A percentile compares a stretch with the other conserved stretches of the same genome.
phyloP scores from a whole-genome alignment of 2,329 filamentous ascomycete genomes.

The Aureobasidium lini region DNA sequence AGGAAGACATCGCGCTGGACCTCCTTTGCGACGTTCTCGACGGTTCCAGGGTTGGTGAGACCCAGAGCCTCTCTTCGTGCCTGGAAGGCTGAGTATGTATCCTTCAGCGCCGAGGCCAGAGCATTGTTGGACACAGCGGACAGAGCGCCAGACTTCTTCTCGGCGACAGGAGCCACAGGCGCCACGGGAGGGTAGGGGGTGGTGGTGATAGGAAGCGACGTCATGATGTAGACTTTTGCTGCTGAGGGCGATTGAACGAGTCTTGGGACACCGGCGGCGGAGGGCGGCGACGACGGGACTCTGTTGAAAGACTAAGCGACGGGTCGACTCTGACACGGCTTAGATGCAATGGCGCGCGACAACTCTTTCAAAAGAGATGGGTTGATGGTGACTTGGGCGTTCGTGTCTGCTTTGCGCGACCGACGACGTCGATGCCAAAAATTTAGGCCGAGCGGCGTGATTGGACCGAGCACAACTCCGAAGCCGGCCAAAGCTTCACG shows the following conservation, averaged over 20 bases:
- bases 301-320: neutral
- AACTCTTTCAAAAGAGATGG: slow-evolving; percentile 5
- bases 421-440: slow-evolving; percentile 15
- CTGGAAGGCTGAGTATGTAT: slow-evolving; percentile 74
- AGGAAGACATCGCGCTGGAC: slow-evolving; percentile 94
- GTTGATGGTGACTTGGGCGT: slow-evolving; percentile 7
- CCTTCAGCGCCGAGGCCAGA: slow-evolving; percentile 47
- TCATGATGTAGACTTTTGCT: slow-evolving; percentile 15
- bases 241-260: slow-evolving; percentile 1
- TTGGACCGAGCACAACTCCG: too few relatives aligned
- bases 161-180: slow-evolving; percentile 6
- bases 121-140: slow-evolving; percentile 69
- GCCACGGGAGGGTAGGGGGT: slow-evolving; percentile 2
- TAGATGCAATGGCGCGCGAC: neutral
- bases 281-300: neutral
- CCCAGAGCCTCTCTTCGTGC: slow-evolving; percentile 82
- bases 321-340: slow-evolving; percentile 6
- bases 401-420: slow-evolving; percentile 4
- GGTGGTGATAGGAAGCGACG: slow-evolving; percentile 13
- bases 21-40: slow-evolving; percentile 84
- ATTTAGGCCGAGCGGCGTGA: slow-evolving; percentile 13
- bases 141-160: slow-evolving; percentile 31
- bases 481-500: too few relatives aligned
- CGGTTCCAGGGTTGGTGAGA: slow-evolving; percentile 82
- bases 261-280: neutral